Evolutionary conservation across 495 filamentous ascomycete genomes (phyloP).

Genomic region (Penicillium chermesinum): DNA sequence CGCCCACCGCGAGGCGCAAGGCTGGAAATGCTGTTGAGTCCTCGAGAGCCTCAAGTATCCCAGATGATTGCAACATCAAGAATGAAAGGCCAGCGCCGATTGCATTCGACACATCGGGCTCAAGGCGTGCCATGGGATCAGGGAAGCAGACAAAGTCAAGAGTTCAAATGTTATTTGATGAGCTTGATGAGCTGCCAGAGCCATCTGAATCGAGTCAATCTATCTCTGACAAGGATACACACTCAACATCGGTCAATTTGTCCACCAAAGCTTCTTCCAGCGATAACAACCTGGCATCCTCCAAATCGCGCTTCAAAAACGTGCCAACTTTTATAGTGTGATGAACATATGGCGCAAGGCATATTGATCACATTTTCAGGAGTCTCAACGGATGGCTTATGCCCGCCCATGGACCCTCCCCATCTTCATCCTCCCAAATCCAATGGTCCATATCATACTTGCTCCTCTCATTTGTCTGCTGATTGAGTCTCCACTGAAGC

Average conservation of each 20-base stretch:
- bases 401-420: neutral
- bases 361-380: neutral
- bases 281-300: constrained; percentile 18
- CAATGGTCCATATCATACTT: constrained; percentile 1
- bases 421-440: neutral
- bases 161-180: constrained; percentile 38
- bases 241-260: constrained; percentile 9
- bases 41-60: neutral
- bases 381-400: no score
- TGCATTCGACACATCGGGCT: no score
- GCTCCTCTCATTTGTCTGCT: neutral
- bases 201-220: constrained; percentile 18
- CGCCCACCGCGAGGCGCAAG: neutral
- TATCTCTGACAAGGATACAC: constrained; percentile 13
- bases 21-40: neutral
- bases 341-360: constrained; percentile 9
- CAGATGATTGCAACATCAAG: no score
- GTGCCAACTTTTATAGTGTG: constrained; percentile 46
- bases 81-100: constrained; percentile 7
- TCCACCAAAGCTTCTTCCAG: constrained; percentile 7
- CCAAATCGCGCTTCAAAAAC: constrained; percentile 36
- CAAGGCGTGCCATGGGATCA: constrained; percentile 10
- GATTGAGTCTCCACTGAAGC: neutral
- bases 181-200: constrained; percentile 40
- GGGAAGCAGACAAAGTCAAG: constrained; percentile 20